Evolutionary conservation across 2,329 filamentous ascomycete genomes (phyloP), one percentile per base, ranked within the genome.

Genomic region (Didymella pinodella): DNA sequence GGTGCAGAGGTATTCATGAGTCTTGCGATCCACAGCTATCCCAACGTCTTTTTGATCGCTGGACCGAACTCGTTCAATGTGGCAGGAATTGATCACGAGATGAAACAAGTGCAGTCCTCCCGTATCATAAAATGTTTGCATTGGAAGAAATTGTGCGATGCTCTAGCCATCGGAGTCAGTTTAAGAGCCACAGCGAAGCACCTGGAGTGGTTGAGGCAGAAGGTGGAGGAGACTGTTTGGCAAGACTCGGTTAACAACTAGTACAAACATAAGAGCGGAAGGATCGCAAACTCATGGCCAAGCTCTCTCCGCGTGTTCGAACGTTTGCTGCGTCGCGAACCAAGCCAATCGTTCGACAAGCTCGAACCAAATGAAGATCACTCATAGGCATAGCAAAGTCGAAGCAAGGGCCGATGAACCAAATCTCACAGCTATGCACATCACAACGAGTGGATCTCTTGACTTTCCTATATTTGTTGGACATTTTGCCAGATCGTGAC

Each of bases 31-130:
- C 32, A 26, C 3, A 18, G 43, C 2, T 47, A 47, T 11, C 47
- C 32, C 3, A 51, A 46, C 32, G 12, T 51, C 8, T 51, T 51
- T 26, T n/a, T 51, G 20, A 34, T 51, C 18, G 48, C 48, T 14
- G 47, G 54, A 14, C 41, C 47, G 8, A 51, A 57, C 8, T 43
- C 54, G 10, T 47, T 57, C 20, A 51, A 57, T 26, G 32, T 32
- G 25, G 48, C 47, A 32, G 47, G 54, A 28, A 57, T 47, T 4
- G 51, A 34, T 7, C 47, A 40, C n/a, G 32, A 46, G 28, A 47
- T 57, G 48, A 57, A 51, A n/a, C 48, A 57, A 18, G 20, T 48
- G 16, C 43, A 48, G 16, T 18, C 48, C 2, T 43, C 41, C 11
- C 48, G 36, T 34, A 57, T 48, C 10, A 41, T 41, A 16, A 16